These are phyloP conservation scores for Clausena lansium DNA, from an alignment of 345 rosid genomes.

Conservation along the genomic window DNA sequence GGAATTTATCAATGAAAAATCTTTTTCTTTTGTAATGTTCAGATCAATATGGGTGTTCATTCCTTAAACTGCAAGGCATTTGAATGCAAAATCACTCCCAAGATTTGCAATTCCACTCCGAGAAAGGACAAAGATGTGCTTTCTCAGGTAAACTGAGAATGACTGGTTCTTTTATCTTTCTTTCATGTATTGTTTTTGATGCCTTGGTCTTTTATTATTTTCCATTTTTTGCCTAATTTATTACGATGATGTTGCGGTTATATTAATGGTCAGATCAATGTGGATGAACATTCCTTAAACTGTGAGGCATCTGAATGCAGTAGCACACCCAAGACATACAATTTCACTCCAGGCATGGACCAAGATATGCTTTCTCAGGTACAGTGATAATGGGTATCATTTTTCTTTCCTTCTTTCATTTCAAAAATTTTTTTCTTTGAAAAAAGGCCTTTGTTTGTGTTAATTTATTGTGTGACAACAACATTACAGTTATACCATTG, in stretches of 20 bases:
- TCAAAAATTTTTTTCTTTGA: neutral
- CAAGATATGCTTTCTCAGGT: constrained; percentile 23
- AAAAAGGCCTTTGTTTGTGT: neutral
- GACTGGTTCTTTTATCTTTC: neutral
- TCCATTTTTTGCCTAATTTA: neutral
- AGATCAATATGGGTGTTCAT: constrained; percentile 15
- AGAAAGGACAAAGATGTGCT: constrained; percentile 19
- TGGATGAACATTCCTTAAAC: neutral
- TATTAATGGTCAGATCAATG: neutral
- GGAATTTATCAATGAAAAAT: neutral
- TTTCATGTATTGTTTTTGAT: neutral
- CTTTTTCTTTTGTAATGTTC: too few relatives aligned
- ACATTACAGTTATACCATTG: neutral
- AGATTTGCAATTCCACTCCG: constrained; percentile 6
- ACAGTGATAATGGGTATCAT: neutral
- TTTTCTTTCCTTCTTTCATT: neutral
- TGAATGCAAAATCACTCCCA: constrained; percentile 17
- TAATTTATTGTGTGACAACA: neutral
- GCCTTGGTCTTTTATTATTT: neutral
- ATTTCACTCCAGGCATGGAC: constrained; percentile 13
- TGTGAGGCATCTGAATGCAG: constrained; percentile 10
- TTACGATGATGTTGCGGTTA: neutral
- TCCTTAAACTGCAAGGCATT: neutral
- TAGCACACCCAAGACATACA: constrained; percentile 12
- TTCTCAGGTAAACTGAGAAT: constrained; percentile 13